Base-by-base conservation (phyloP, 2,329 filamentous ascomycete genomes). In the Fusarium multiceps region DNA sequence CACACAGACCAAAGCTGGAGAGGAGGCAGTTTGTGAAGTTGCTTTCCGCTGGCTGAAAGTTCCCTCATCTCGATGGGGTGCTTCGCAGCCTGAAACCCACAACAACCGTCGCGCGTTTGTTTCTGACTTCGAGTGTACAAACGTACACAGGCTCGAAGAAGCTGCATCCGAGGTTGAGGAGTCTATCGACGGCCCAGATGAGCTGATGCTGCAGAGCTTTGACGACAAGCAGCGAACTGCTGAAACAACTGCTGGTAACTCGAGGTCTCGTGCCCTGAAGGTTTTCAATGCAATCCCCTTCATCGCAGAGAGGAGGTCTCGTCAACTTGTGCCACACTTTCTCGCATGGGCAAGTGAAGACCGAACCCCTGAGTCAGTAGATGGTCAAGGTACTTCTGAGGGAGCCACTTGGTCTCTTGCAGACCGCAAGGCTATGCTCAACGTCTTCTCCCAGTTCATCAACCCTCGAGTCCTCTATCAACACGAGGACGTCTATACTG, bases 391-490 rank as follows among this genome's bases (percentile, higher is more conserved):
- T 63, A 80, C 81, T 23, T 64, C 66, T 27, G 76, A 82, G 30
- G 72, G 77, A 11, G 79, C 79, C 27, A 82, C 84, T 59, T 96
- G 93, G 92, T 87, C 88, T 23, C 83, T 93, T 59, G 89, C 89
- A 63, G 96, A 99, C 77, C 91, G 95, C 69, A 95, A 97, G 77
- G 87, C 90, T 2, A 89, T 98, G 75, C 85, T 99, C 34, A 86
- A 86, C 2, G 85, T 99, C 8, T 94, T 99, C 76, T 88, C 92
- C 0, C 89, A 94, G 67, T 98, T 98, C 76, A 83, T 87, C 50
- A 99, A 99, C 76, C 93, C 96, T 0, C 92, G 87, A 74, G 93
- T 94, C 1, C 83, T 99, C 6, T 98, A 90, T 79, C 92, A 89
- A 74, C 88, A 92, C 32, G 84, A 89, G 12, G 90, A 93, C 58